phyloP scores from a whole-genome alignment of 352 stramenopile species.

The Lagenidium sp. region DNA sequence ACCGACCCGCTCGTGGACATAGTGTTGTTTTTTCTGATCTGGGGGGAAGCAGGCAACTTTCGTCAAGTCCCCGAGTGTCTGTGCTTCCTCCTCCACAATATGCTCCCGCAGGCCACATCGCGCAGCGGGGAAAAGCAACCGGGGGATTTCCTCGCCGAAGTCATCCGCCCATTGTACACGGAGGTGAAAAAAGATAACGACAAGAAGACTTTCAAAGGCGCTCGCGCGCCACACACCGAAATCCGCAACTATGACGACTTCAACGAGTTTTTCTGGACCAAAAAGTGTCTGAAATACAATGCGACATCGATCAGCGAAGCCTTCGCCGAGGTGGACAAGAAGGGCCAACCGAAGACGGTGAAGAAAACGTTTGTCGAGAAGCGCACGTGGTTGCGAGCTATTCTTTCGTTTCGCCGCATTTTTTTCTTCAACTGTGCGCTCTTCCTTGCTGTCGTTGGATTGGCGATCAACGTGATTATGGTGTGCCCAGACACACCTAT shows the following conservation, averaged over 20 bases:
- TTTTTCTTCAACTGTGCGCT: conserved; percentile 72
- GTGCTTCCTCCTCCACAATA: conserved; percentile 70
- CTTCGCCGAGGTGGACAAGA: conserved; percentile 66
- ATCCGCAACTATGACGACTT: conserved; percentile 86
- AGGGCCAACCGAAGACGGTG: conserved; percentile 64
- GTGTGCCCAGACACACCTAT: conserved; percentile 69
- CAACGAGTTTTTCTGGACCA: conserved; percentile 85
- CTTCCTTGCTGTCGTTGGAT: conserved; percentile 51
- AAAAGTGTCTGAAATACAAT: conserved; percentile 78
- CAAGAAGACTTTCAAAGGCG: conserved; percentile 77
- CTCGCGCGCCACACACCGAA: conserved; percentile 50
- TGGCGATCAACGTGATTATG: conserved; percentile 65
- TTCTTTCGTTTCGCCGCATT: conserved; percentile 74
- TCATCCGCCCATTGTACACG: conserved; percentile 70
- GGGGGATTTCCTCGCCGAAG: conserved; percentile 55
- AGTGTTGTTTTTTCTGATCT: conserved; percentile 78
- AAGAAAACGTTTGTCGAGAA: conserved; percentile 82
- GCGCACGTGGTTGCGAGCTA: conserved; percentile 57
- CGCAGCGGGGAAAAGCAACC: conserved; percentile 49
- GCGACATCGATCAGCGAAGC: conserved; percentile 45
- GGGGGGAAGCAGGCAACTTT: conserved; percentile 81
- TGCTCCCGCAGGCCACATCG: conserved; percentile 53
- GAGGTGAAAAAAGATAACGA: conserved; percentile 82
- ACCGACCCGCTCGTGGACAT: conserved; percentile 70
- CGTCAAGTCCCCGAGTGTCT: conserved; percentile 68